Base-by-base conservation (phyloP, 345 rosid genomes). In the Citrus hindsii region DNA sequence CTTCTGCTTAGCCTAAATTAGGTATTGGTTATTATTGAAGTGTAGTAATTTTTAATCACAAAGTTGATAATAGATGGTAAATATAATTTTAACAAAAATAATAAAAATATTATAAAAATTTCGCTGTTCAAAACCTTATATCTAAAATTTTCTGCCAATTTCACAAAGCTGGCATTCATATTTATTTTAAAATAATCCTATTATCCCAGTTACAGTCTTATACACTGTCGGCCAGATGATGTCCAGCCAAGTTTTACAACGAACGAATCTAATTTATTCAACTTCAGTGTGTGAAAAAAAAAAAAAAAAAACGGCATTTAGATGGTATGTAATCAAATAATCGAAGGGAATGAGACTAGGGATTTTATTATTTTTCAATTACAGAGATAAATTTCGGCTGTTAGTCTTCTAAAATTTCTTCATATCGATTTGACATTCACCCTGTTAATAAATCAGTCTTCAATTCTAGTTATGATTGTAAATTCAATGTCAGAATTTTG, bases 401-500 rank as follows among this genome's bases (percentile, higher is more conserved):
- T 48, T 25, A 59, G 76, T 76, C 73, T 51, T 79, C 33, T 32
- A 73, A 73, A 8, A 56, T 27, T 77, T 74, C 35, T 53, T 53
- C 58, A 24, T n/a, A 32, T 74, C 82, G 60, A 79, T 27, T 6
- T 66, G 73, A 79, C 48, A 64, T 30, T 64, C 33, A 7, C 19
- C 35, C 16, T 79, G 53, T 25, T 8, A 32, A 18, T 4, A 46
- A 3, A 4, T 10, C 30, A 21, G 27, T 71, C 66, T 60, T 73
- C 68, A 64, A 67, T 80, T 48, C 32, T 35, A 22, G 71, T 51
- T 30, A 22, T 80, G 66, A 76, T 70, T 28, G 42, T 53, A 32
- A n/a, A 75, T 48, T 69, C 32, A 60, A 61, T 62, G 79, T 80
- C 82, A 64, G 82, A 71, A 71, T 32, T 22, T 65, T 21, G 51